A percentile compares a stretch with the other conserved stretches of the same genome.
These are phyloP conservation scores for Berkeleyomyces basicola DNA, from an alignment of 2,329 filamentous ascomycete genomes.

Conservation along the genomic window DNA sequence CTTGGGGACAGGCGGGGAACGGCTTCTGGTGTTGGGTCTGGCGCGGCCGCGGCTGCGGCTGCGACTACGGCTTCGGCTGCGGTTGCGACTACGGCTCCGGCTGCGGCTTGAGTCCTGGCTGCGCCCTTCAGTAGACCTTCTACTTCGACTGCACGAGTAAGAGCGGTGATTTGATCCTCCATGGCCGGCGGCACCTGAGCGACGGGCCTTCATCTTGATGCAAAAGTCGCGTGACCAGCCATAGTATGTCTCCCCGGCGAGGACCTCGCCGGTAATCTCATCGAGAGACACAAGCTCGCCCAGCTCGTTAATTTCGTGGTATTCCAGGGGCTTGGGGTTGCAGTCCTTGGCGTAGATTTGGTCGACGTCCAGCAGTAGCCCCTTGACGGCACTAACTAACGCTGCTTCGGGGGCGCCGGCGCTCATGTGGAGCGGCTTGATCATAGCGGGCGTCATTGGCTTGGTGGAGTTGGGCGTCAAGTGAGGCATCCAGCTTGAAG, in stretches of 20 bases:
- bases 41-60: constrained; percentile 16
- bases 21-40: constrained; percentile 14
- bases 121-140: constrained; percentile 14
- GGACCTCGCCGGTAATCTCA: constrained; percentile 46
- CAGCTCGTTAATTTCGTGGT: constrained; percentile 54
- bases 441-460: constrained; percentile 53
- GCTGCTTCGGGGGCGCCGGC: constrained; percentile 50
- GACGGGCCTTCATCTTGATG: constrained; percentile 49
- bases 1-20: constrained; percentile 15
- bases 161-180: constrained; percentile 20
- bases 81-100: constrained; percentile 15
- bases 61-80: constrained; percentile 12
- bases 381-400: constrained; percentile 52
- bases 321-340: constrained; percentile 13
- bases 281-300: constrained; percentile 52
- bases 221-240: constrained; percentile 75
- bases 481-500: constrained; percentile 63
- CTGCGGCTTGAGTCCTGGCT: constrained; percentile 20
- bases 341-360: constrained; percentile 44
- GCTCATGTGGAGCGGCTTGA: constrained; percentile 55
- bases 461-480: constrained; percentile 59
- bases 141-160: constrained; percentile 19
- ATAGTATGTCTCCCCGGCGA: constrained; percentile 62
- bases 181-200: constrained; percentile 23
- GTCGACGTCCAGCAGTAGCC: constrained; percentile 52